Evolutionary conservation across 2,329 filamentous ascomycete genomes (phyloP).

Genomic region (Aaosphaeria pasadenensis): DNA sequence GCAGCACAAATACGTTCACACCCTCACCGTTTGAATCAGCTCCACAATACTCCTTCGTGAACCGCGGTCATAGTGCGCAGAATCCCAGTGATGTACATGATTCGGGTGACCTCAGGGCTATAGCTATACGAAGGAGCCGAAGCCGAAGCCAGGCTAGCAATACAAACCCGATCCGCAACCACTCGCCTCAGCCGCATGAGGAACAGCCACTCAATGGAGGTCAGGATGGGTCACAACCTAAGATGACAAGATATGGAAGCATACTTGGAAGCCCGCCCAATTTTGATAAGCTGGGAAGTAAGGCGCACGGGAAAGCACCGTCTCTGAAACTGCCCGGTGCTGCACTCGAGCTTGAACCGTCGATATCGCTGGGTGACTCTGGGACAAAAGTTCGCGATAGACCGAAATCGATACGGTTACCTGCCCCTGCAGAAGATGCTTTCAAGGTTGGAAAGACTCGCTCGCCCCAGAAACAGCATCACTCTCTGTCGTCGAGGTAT

Average conservation of each 20-base stretch:
- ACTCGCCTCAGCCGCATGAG: conserved; percentile 18
- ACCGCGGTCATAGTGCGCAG: conserved; percentile 24
- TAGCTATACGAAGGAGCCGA: conserved; percentile 22
- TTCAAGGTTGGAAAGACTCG: conserved; percentile 45
- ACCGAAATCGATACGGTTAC: conserved; percentile 16
- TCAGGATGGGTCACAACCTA: conserved; percentile 10
- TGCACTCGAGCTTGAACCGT: conserved; percentile 48
- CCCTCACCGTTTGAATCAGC: conserved; percentile 33
- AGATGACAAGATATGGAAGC: conserved; percentile 59
- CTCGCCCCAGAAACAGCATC: conserved; percentile 26
- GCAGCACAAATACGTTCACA: conserved; percentile 30
- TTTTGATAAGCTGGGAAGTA: conserved; percentile 7
- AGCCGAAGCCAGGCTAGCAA: conserved; percentile 13
- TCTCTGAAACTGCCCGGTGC: conserved; percentile 61
- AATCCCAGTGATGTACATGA: conserved; percentile 14
- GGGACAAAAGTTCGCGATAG: conserved; percentile 2
- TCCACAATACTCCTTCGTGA: conserved; percentile 42
- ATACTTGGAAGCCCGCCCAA: conserved; percentile 54
- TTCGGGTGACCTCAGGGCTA: conserved; percentile 20
- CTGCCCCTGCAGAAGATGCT: conserved; percentile 25
- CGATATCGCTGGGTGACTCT: background rate
- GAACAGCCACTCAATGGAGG: conserved; percentile 22
- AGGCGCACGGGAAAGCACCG: conserved; percentile 33
- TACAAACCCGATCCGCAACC: conserved; percentile 5
- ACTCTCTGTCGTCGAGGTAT: conserved; percentile 26